Evolutionary conservation across 192 early-diverging fungal genomes (phyloP).

Genomic region (Backusella tarrabulga): DNA sequence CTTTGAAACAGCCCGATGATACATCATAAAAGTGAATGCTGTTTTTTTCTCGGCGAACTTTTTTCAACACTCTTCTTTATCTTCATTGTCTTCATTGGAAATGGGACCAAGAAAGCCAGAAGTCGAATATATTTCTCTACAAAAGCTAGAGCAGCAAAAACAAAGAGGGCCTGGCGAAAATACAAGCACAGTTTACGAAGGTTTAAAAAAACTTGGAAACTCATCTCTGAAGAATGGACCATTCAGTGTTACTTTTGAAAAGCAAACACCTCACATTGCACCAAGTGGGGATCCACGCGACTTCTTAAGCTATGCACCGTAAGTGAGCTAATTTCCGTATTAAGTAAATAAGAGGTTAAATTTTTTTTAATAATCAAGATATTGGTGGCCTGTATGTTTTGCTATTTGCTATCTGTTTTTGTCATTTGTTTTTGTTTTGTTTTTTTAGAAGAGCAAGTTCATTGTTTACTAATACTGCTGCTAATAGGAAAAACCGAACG

Average conservation of each 20-base stretch:
- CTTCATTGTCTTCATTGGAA: background rate
- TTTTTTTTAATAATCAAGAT: slow-evolving; percentile 5
- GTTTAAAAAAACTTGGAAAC: slow-evolving; percentile 27
- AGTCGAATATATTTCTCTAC: slow-evolving; percentile 18
- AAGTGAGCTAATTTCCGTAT: background rate
- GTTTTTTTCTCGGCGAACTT: background rate
- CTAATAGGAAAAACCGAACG: background rate
- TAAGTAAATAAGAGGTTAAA: background rate
- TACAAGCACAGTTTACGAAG: background rate
- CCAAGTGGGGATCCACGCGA: slow-evolving; percentile 28
- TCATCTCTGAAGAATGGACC: slow-evolving; percentile 29
- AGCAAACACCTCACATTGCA: slow-evolving; percentile 22
- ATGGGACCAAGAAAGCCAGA: slow-evolving; percentile 29
- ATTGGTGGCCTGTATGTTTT: slow-evolving; percentile 32
- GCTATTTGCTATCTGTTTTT: background rate
- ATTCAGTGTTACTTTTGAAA: slow-evolving; percentile 23
- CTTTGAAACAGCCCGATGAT: background rate
- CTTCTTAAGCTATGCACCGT: slow-evolving; percentile 38
- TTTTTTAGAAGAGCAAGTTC: background rate
- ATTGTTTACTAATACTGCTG: background rate
- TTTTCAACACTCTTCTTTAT: background rate
- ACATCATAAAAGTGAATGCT: background rate
- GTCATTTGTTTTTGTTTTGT: background rate
- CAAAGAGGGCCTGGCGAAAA: background rate
- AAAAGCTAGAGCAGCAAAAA: background rate